Evolutionary conservation across 768 basidiomycete genomes (phyloP), one percentile per base, ranked within the genome.

Genomic region (Candolleomyces efflorescens): DNA sequence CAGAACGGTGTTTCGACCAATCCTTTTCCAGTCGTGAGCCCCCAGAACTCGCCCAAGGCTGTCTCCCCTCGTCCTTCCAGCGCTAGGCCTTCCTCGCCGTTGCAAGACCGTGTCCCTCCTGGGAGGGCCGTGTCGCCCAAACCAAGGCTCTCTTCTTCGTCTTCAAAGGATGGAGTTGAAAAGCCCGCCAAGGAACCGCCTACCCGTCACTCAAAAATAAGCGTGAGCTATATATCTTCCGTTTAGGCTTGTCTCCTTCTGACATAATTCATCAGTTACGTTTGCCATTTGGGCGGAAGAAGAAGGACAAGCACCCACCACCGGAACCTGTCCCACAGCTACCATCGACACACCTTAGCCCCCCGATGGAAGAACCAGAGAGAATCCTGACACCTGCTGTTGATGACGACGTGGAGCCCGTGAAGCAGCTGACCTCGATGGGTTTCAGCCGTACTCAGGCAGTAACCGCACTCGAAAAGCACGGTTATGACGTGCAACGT

Each of bases 381-480:
- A 66, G 78, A 39, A 69, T 65, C 3, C 60, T 63, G 10, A 81
- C 85, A 2, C 83, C 87, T 1, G 80, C 80, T 12, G 75, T 77
- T 12, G 86, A 85, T 26, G 89, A 89, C 61, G 90, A 94, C 58
- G 84, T 86, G 12, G 85, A 86, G 60, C 75, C 86, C 1, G 89
- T 94, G 20, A 90, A 86, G 66, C 86, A 89, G 67, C 75, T 98
- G 41, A 85, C 85, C 48, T 82, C 80, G 18, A 97, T 98, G 94
- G 96, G 96, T 23, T 98, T 98, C 77, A 86, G 82, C 60, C 82
- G 95, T 43, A 70, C 76, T 15, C 86, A 94, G 68, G 91, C 92
- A 0, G 82, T 98, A 6, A 80, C 80, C 12, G 93, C 95, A 12
- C 77, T 98, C 5, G 95, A 96, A 70, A 85, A 82, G 57, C 78